A percentile compares a stretch with the other conserved stretches of the same genome.
Evolutionary conservation across 768 basidiomycete genomes (phyloP).

Genomic region (Boletus coccyginus): DNA sequence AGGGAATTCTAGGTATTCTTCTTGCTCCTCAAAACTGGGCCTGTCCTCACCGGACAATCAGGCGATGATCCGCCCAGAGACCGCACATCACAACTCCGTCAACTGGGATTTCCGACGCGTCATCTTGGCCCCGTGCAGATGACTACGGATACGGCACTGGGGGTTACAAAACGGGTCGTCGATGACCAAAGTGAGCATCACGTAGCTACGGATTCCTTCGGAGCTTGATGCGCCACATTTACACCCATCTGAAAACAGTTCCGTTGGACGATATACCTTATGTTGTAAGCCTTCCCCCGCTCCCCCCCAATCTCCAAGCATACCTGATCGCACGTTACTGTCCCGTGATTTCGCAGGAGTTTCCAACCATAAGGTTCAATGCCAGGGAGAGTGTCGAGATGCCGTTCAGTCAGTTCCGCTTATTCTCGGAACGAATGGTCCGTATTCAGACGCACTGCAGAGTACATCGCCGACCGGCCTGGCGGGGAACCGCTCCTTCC

Average conservation of each 20-base stretch:
- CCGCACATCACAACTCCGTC: constrained; percentile 84
- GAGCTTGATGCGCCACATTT: neutral
- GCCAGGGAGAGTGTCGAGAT: constrained; percentile 91
- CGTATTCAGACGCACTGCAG: constrained; percentile 26
- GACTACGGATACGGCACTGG: constrained; percentile 97
- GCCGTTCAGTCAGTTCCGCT: constrained; percentile 78
- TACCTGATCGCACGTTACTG: neutral
- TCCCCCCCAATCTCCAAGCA: neutral
- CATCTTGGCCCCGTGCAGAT: constrained; percentile 90
- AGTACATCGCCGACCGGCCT: constrained; percentile 45
- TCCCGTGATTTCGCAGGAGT: constrained; percentile 52
- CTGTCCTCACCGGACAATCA: constrained; percentile 24
- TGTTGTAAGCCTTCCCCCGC: constrained; percentile 43
- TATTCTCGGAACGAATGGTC: neutral
- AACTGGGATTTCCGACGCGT: constrained; percentile 81
- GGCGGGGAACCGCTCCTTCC: constrained; percentile 72
- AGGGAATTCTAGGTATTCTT: constrained; percentile 60
- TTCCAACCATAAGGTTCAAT: constrained; percentile 88
- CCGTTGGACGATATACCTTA: constrained; percentile 72
- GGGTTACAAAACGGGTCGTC: constrained; percentile 83
- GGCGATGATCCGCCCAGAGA: constrained; percentile 97
- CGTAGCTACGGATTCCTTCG: neutral
- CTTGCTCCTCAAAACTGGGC: neutral
- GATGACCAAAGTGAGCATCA: constrained; percentile 57
- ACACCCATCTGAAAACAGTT: constrained; percentile 33